Conservation (phyloP, 139 green algal species). For the Chlorella vulgaris region DNA sequence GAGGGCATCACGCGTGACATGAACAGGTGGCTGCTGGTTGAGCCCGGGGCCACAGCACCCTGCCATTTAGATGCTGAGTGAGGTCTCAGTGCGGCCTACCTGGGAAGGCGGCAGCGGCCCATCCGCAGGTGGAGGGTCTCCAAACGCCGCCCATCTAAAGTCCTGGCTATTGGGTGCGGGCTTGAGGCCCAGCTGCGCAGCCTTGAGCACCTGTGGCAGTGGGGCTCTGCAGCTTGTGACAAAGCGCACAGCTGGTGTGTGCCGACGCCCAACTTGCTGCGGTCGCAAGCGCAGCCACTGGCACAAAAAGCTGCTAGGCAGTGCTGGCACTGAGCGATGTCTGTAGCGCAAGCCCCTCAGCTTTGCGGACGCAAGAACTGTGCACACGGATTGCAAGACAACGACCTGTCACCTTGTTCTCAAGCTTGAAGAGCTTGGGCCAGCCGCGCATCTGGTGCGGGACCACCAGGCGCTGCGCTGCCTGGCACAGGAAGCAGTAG, state of each 20-base stretch:
- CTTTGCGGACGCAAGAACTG: too few relatives aligned
- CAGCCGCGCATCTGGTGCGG: slow-evolving; percentile 36
- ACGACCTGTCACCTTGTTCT: slow-evolving; percentile 27
- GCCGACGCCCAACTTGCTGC: too few relatives aligned
- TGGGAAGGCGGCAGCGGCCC: neutral
- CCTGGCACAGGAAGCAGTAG: slow-evolving; percentile 60
- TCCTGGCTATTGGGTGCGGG: slow-evolving; percentile 12
- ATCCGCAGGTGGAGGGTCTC: neutral
- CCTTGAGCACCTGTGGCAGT: slow-evolving; percentile 1
- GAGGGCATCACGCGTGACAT: too few relatives aligned
- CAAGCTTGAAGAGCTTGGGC: slow-evolving; percentile 44
- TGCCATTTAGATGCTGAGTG: neutral
- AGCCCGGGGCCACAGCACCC: too few relatives aligned
- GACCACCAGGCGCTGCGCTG: slow-evolving; percentile 41
- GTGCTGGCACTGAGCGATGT: too few relatives aligned
- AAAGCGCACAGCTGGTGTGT: too few relatives aligned
- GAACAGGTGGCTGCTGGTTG: too few relatives aligned
- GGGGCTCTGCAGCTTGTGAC: too few relatives aligned
- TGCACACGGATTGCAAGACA: too few relatives aligned
- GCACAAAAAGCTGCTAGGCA: too few relatives aligned
- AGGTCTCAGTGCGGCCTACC: neutral
- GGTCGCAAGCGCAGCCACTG: too few relatives aligned
- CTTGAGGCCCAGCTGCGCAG: slow-evolving; percentile 23
- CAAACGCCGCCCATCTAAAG: slow-evolving; percentile 6
- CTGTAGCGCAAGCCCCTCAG: too few relatives aligned